Evolutionary conservation across 257 asterid genomes (phyloP), one percentile per base, ranked within the genome.

Genomic region (Linaria vulgaris): DNA sequence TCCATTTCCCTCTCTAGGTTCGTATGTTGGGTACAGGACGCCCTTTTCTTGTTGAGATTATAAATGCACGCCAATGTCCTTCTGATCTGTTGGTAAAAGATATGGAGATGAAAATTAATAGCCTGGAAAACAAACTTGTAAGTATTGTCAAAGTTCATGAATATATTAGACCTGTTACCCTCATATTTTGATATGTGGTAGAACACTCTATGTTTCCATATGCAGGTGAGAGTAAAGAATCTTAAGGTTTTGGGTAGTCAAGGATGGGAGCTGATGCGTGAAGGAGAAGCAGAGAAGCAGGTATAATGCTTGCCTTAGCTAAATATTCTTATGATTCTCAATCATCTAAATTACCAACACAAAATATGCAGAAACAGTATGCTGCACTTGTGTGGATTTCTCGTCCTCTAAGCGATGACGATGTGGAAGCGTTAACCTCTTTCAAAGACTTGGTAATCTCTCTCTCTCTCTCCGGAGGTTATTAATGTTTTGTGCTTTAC

Each of bases 231-330:
- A 60, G 95, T 92, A 43, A 92, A 82, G 76, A 78, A 83, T 85
- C 97, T 92, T 55, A 82, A 71, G 76, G 77, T 82, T 76, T 73
- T 89, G 58, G 94, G 87, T 53, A 83, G 62, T 77, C 84, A 87
- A 44, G 97, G 86, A 65, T 89, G 97, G 99, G 96, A 76, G 21
- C 74, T 92, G 76, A 92, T 92, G 95, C 96, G 95, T 60, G 99
- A 92, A 87, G 99, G 99, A 68, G 97, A 92, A 84, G 84, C 95
- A 57, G 99, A 92, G 75, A 92, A 92, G 75, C 97, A 92, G 95
- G 99, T 87, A 76, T 44, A 5, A 7, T 53, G 39, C 53, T 61
- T 63, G 34, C 34, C 34, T 58, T 43, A 55, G 41, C 10, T 34
- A 56, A 23, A 39, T 59, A 61, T 71, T 20, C 17, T 12, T 23